Percentiles rank a stretch among this genome's conserved stretches.
These are phyloP conservation scores for Chlorencoelia australis DNA, from an alignment of 2,329 filamentous ascomycete species.

Conservation along the genomic window DNA sequence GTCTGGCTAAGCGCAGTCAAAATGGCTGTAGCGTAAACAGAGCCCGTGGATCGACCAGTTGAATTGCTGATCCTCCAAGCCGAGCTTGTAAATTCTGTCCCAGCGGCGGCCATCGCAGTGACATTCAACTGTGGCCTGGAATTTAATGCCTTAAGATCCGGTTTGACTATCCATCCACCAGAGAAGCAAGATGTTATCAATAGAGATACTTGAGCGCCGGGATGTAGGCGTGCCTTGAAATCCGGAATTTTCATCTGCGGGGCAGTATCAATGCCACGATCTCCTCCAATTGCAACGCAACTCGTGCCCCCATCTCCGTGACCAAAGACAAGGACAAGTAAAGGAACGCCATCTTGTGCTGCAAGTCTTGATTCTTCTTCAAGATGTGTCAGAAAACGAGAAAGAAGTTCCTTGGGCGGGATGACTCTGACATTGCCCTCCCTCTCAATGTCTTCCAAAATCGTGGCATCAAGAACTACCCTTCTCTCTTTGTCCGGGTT, in stretches of 20 bases:
- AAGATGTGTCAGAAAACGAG: background rate
- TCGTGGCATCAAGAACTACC: background rate
- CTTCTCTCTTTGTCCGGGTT: background rate
- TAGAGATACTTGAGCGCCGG: background rate
- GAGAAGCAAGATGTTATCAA: slow-evolving; percentile 2
- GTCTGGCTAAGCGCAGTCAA: background rate
- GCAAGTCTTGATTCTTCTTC: background rate
- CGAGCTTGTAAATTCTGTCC: background rate
- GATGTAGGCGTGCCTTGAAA: background rate
- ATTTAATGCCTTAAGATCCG: background rate
- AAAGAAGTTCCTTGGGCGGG: background rate
- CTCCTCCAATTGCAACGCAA: background rate
- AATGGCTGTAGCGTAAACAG: background rate
- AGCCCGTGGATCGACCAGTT: background rate
- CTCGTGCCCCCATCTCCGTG: slow-evolving; percentile 1
- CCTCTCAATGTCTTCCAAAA: background rate
- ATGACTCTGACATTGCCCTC: background rate
- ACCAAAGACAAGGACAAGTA: slow-evolving; percentile 1
- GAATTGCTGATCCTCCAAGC: background rate
- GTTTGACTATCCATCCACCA: slow-evolving; percentile 2
- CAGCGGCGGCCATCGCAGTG: background rate
- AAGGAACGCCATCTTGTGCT: background rate
- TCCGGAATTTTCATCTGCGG: background rate
- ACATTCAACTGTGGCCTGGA: too few species aligned
- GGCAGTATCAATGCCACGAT: too few species aligned